Evolutionary conservation across 139 green algal genomes (phyloP).

Genomic region (Gonium pectorale): DNA sequence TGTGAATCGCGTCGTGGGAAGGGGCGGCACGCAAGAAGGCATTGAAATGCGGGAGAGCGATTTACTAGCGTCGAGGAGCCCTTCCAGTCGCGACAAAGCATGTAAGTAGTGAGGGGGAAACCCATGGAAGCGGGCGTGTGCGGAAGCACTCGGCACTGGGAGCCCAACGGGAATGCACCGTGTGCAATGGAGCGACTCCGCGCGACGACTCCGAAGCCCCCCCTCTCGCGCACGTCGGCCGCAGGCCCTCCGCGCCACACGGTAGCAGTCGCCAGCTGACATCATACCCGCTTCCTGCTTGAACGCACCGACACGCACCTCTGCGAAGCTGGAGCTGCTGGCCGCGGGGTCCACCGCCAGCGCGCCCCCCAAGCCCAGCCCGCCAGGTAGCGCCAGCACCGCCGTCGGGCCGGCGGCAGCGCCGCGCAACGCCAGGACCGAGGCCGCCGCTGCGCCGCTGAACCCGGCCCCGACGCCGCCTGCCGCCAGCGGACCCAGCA

Average conservation of each 20-base stretch:
- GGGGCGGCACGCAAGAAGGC: no score
- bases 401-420: background rate
- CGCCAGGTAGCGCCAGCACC: background rate
- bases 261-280: background rate
- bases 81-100: slow-evolving; percentile 12
- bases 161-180: no score
- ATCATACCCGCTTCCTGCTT: background rate
- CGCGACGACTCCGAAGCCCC: no score
- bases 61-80: no score
- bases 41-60: no score
- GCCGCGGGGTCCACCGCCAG: background rate
- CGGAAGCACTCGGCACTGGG: no score
- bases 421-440: background rate
- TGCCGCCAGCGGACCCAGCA: background rate
- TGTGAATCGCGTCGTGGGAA: no score
- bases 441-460: background rate
- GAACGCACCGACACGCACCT: background rate
- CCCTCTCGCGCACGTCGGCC: no score
- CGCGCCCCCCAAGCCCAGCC: background rate
- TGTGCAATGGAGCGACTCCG: no score
- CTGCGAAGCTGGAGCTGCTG: background rate
- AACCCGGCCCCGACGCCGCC: background rate
- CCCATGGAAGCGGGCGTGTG: no score
- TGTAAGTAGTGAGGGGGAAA: no score
- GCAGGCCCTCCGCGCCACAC: no score